Evolutionary conservation across 2,329 filamentous ascomycete genomes (phyloP), one percentile per base, ranked within the genome.

Genomic region (Pseudogymnoascus sp.): DNA sequence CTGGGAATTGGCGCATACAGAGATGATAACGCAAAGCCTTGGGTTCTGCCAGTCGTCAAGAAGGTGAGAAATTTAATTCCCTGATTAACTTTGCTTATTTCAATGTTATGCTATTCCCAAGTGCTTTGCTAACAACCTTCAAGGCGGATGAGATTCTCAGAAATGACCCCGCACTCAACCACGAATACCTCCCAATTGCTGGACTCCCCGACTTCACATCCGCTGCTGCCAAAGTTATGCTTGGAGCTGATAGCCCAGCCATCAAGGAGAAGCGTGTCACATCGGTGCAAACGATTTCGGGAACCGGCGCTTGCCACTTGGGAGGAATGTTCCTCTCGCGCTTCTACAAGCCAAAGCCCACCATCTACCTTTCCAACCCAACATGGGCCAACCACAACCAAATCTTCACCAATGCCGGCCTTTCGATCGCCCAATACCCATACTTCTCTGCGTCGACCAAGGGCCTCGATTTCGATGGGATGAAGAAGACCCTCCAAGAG

Each of bases 371-470:
- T 77, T 96, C 92, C 73, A 90, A 90, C 77, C 95, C 95, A 62
- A 99, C 95, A 67, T 99, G 95, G 95, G 92, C 90, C 70, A 99
- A 99, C 81, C 95, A 99, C 86, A 88, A 96, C 80, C 95, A 98
- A 78, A 97, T 99, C 82, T 96, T 99, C 81, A 85, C 82, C 78
- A 98, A 98, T 75, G 92, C 97, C 74, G 83, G 85, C 71, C 81
- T 98, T 31, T 80, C 85, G 36, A 85, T 92, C 71, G 88, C 88
- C 70, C 85, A 85, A 69, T 99, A 99, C 80, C 95, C 93, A 61
- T 99, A 99, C 83, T 99, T 96, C 80, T 88, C 87, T 76, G 86
- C 91, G 75, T 76, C 90, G 75, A 96, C 93, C 69, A 93, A 92
- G 76, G 93, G 92, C 61, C 87, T 99, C 62, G 92, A 98, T 78